phyloP scores from a whole-genome alignment of 352 stramenopile species.

The Phytophthora capsici region DNA sequence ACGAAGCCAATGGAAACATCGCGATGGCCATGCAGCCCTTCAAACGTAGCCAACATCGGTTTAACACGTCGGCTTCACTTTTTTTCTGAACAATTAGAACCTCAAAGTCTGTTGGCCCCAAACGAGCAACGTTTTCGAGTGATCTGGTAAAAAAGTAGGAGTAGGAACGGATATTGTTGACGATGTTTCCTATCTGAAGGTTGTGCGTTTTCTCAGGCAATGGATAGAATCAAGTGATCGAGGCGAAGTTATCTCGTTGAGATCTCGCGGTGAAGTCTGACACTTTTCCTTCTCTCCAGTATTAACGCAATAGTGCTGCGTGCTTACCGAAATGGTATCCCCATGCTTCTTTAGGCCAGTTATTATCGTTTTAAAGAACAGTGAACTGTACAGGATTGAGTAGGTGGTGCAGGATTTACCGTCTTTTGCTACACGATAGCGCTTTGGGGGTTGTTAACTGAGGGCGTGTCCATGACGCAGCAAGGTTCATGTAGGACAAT shows the following conservation, averaged over 20 bases:
- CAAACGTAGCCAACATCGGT: neutral
- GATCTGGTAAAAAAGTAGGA: neutral
- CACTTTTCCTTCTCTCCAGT: neutral
- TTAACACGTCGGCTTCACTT: neutral
- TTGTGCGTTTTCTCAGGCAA: neutral
- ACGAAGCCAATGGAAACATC: neutral
- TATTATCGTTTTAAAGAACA: neutral
- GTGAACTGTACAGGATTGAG: neutral
- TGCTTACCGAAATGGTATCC: neutral
- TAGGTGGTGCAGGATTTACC: too few relatives aligned
- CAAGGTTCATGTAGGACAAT: conserved; percentile 54
- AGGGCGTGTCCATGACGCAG: conserved; percentile 36
- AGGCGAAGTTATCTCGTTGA: too few relatives aligned
- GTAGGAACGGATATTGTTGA: neutral
- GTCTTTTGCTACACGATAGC: too few relatives aligned
- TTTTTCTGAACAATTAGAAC: neutral
- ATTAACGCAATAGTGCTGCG: neutral
- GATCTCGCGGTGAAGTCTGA: too few relatives aligned
- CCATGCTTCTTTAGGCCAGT: neutral
- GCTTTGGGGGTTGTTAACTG: too few relatives aligned
- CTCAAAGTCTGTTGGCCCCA: neutral
- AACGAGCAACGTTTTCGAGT: neutral
- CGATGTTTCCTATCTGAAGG: neutral
- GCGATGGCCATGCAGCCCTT: neutral
- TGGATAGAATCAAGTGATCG: neutral